Evolutionary conservation across 305 asterid genomes (phyloP), one percentile per base, ranked within the genome.

Genomic region (Fraxinus sp.): DNA sequence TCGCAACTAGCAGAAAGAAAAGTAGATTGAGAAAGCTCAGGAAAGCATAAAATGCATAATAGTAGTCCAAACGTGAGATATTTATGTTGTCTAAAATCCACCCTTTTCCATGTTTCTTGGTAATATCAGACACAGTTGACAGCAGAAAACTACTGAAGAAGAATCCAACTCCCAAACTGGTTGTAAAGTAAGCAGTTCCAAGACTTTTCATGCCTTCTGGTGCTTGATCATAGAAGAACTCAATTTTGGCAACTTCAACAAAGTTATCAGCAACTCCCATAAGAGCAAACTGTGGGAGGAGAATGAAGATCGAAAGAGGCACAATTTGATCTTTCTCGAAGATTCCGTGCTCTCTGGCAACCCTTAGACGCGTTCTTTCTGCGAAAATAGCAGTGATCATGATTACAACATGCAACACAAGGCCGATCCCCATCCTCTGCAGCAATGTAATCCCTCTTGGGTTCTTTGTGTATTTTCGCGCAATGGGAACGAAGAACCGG

Each of bases 161-260:
- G 74, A 76, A 83, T 0, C 97, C 97, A 30, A 89, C 71, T 5
- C 97, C 94, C 36, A 93, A 77, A 57, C 92, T 91, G 0, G 93
- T 92, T 3, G 92, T 93, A 9, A 86, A 91, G 72, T 93, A 93
- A 0, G 97, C 91, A 0, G 97, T 86, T 35, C 97, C 97, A 0
- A 93, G 91, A n/a, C 95, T 91, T 81, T 91, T 92, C 95, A 92
- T 91, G 5, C 93, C 93, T 75, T 89, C 87, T 7, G 97, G 95
- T 1, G 97, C 95, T 9, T 91, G 97, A 14, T 93, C 95, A 11
- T 93, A 93, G 87, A 93, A 93, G 62, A 91, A 90, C 82, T 93
- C 94, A 0, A 93, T 79, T 79, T 91, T 93, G 0, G 92, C 92
- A 8, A 91, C 94, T 52, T 91, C 97, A 79, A 90, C 30, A 77